Evolutionary conservation across 805 yeast genomes (phyloP).

Genomic region (Myxozyma mucilagina): DNA sequence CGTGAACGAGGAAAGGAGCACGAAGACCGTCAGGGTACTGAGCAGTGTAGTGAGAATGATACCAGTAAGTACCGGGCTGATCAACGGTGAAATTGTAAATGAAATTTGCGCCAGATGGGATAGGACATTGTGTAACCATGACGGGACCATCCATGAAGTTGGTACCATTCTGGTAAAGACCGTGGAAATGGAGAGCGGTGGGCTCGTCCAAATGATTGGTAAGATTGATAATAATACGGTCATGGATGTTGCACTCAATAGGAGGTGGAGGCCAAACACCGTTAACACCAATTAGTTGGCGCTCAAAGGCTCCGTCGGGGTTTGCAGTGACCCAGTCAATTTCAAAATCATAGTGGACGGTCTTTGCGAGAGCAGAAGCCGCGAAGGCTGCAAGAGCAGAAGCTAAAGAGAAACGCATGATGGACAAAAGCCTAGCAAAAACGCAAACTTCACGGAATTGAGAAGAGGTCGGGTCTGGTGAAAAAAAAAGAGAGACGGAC

Average conservation of each 20-base stretch:
- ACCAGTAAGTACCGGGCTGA: slow-evolving; percentile 94
- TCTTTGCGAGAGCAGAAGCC: slow-evolving; percentile 32
- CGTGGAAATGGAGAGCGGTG: slow-evolving; percentile 91
- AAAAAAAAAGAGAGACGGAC: neutral
- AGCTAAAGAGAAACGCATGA: slow-evolving; percentile 6
- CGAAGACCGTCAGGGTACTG: slow-evolving; percentile 88
- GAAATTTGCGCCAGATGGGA: slow-evolving; percentile 72
- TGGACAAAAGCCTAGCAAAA: neutral
- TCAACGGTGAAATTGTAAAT: slow-evolving; percentile 86
- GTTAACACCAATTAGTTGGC: slow-evolving; percentile 60
- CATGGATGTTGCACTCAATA: slow-evolving; percentile 72
- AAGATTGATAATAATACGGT: slow-evolving; percentile 68
- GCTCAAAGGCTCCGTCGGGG: slow-evolving; percentile 57
- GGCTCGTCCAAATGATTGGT: slow-evolving; percentile 68
- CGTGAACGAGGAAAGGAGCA: slow-evolving; percentile 66
- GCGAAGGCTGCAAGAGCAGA: slow-evolving; percentile 17
- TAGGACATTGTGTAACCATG: slow-evolving; percentile 85
- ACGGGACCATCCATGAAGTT: slow-evolving; percentile 90
- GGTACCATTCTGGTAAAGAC: slow-evolving; percentile 78
- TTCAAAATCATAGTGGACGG: slow-evolving; percentile 43
- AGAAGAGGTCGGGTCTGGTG: neutral
- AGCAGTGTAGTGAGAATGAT: slow-evolving; percentile 88
- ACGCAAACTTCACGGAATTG: neutral
- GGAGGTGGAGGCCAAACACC: slow-evolving; percentile 85
- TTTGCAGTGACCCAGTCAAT: slow-evolving; percentile 46